Evolutionary conservation across 2,329 filamentous ascomycete species (phyloP).

Genomic region (Alternaria conjuncta): DNA sequence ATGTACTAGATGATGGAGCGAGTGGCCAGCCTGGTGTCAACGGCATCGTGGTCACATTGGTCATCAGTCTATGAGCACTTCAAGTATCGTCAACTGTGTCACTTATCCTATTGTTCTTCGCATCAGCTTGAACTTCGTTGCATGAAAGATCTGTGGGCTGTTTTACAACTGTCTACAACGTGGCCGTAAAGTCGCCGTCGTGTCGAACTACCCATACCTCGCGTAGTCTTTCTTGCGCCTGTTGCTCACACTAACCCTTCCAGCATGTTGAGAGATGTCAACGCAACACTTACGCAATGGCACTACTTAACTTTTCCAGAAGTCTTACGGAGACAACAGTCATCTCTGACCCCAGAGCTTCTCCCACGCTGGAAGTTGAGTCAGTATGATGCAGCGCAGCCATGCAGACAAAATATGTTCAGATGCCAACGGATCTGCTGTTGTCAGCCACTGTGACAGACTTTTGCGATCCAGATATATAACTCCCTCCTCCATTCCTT

Average conservation of each 20-base stretch:
- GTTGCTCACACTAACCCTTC: not conserved
- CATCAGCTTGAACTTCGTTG: not conserved
- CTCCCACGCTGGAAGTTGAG: not conserved
- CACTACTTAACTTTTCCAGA: not conserved
- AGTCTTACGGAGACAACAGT: not conserved
- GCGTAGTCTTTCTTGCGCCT: not conserved
- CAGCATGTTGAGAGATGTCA: not conserved
- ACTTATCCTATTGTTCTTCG: not conserved
- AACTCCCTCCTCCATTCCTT: not conserved
- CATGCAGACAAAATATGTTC: not conserved
- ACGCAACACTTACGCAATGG: not conserved
- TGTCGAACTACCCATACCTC: not conserved
- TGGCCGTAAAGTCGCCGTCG: not conserved
- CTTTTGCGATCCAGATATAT: not conserved
- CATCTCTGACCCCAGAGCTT: not conserved
- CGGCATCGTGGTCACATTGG: conserved; percentile 32
- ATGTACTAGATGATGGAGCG: conserved; percentile 35
- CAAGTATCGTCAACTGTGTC: not conserved
- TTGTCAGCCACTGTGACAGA: not conserved
- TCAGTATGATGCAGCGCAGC: not conserved
- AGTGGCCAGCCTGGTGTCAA: conserved; percentile 34
- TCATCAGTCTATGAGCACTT: conserved; percentile 25
- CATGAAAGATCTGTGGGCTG: not conserved
- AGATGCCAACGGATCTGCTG: not conserved
- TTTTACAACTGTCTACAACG: not conserved